phyloP scores from a whole-genome alignment of 2,329 filamentous ascomycete species.

The Clarireedia paspali region DNA sequence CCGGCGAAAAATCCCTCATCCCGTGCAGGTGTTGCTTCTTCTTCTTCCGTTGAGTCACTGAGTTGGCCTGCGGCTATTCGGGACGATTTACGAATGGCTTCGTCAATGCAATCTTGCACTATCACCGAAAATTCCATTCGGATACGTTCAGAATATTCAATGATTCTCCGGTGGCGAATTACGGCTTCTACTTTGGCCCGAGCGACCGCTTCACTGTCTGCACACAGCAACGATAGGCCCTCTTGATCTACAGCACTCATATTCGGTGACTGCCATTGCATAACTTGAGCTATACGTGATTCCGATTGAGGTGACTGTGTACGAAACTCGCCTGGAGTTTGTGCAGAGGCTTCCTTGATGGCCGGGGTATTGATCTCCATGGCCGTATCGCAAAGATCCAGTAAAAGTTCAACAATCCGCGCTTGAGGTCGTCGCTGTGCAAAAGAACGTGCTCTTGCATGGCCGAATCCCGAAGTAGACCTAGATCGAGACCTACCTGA shows the following conservation, averaged over 20 bases:
- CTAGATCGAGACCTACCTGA: slow-evolving; percentile 59
- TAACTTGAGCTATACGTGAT: slow-evolving; percentile 83
- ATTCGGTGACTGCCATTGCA: slow-evolving; percentile 94
- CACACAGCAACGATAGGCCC: slow-evolving; percentile 77
- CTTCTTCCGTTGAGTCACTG: slow-evolving; percentile 60
- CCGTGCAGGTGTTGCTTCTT: slow-evolving; percentile 36
- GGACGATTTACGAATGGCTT: slow-evolving; percentile 81
- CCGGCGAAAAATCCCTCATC: slow-evolving; percentile 46
- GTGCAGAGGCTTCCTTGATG: slow-evolving; percentile 72
- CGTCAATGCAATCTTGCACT: slow-evolving; percentile 92
- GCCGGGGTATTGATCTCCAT: slow-evolving; percentile 91
- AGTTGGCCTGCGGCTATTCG: slow-evolving; percentile 79
- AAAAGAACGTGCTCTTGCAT: slow-evolving; percentile 77
- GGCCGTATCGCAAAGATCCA: slow-evolving; percentile 93
- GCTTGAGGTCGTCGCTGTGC: slow-evolving; percentile 83
- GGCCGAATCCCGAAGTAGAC: slow-evolving; percentile 63
- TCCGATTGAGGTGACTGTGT: slow-evolving; percentile 96
- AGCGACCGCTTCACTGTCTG: slow-evolving; percentile 79
- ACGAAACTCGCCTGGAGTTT: slow-evolving; percentile 67
- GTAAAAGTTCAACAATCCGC: slow-evolving; percentile 86
- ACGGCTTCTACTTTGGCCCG: slow-evolving; percentile 89
- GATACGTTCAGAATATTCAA: slow-evolving; percentile 94
- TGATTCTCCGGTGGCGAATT: slow-evolving; percentile 80
- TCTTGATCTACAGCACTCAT: slow-evolving; percentile 89
- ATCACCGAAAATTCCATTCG: slow-evolving; percentile 87